A percentile compares a stretch with the other conserved stretches of the same genome.
These are phyloP conservation scores for Endotrypanum monterogeii DNA, from an alignment of 208 protist species.

Conservation along the genomic window DNA sequence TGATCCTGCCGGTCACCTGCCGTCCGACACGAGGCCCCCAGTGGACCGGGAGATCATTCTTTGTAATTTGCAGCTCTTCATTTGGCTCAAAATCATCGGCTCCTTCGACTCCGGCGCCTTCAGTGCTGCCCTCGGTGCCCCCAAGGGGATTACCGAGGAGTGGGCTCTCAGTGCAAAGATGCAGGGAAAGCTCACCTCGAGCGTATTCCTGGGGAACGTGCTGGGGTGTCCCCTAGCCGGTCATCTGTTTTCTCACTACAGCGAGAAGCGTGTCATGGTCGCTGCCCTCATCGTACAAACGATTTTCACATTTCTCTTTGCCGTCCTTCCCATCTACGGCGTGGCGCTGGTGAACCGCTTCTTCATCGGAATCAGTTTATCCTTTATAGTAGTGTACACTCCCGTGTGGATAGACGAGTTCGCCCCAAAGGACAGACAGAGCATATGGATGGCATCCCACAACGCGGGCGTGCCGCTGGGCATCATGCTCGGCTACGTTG, in stretches of 20 bases:
- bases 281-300: slow-evolving; percentile 68
- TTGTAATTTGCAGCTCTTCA: slow-evolving; percentile 79
- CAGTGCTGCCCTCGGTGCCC: slow-evolving; percentile 73
- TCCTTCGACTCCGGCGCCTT: slow-evolving; percentile 91
- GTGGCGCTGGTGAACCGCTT: slow-evolving; percentile 76
- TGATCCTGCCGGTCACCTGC: background rate
- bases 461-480: slow-evolving; percentile 92
- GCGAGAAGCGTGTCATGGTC: slow-evolving; percentile 64
- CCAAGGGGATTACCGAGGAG: slow-evolving; percentile 70
- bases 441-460: slow-evolving; percentile 91
- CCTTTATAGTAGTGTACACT: slow-evolving; percentile 92
- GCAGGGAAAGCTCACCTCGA: slow-evolving; percentile 76
- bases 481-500: slow-evolving; percentile 90
- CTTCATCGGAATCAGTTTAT: slow-evolving; percentile 87
- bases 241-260: slow-evolving; percentile 67
- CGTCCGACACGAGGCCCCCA: slow-evolving; percentile 1
- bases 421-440: slow-evolving; percentile 74
- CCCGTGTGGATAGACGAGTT: slow-evolving; percentile 94
- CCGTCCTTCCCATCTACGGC: slow-evolving; percentile 46
- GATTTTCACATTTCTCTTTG: slow-evolving; percentile 83
- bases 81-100: slow-evolving; percentile 80
- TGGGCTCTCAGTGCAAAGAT: slow-evolving; percentile 55
- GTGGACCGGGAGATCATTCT: slow-evolving; percentile 37
- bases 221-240: slow-evolving; percentile 80
- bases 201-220: slow-evolving; percentile 88